Conservation (phyloP, 2,329 filamentous ascomycete species). For the Colletotrichum sp. region DNA sequence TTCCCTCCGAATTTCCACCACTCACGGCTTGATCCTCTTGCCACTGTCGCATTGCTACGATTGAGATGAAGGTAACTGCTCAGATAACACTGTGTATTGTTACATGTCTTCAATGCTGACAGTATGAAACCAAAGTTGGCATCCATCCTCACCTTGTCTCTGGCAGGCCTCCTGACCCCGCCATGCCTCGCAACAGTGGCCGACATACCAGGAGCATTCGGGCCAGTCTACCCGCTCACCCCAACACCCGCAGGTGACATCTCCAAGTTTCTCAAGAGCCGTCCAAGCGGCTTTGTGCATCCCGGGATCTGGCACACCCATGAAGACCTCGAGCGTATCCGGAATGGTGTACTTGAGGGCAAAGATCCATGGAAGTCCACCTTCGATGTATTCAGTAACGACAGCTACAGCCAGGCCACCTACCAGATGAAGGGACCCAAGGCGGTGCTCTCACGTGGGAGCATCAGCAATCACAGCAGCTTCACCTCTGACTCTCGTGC, state of each 20-base stretch:
- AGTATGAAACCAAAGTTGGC: background rate
- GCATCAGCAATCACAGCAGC: conserved; percentile 37
- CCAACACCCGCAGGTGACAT: background rate
- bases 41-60: background rate
- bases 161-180: background rate
- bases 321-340: conserved; percentile 14
- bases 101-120: background rate
- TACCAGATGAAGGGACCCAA: conserved; percentile 37
- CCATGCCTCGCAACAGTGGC: background rate
- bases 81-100: background rate
- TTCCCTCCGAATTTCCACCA: background rate
- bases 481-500: conserved; percentile 41
- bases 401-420: conserved; percentile 1
- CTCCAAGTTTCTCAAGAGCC: conserved; percentile 2
- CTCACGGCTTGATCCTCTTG: background rate
- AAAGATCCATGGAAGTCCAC: conserved; percentile 11
- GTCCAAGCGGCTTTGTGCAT: conserved; percentile 5
- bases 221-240: background rate
- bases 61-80: background rate
- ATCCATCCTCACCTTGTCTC: background rate
- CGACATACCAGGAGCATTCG: background rate
- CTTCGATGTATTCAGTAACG: background rate
- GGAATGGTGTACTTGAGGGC: background rate
- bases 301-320: conserved; percentile 18
- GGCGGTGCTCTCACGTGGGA: conserved; percentile 34